Evolutionary conservation across 1,139 yeast species (phyloP), one percentile per base, ranked within the genome.

Genomic region (Pichia sp.): DNA sequence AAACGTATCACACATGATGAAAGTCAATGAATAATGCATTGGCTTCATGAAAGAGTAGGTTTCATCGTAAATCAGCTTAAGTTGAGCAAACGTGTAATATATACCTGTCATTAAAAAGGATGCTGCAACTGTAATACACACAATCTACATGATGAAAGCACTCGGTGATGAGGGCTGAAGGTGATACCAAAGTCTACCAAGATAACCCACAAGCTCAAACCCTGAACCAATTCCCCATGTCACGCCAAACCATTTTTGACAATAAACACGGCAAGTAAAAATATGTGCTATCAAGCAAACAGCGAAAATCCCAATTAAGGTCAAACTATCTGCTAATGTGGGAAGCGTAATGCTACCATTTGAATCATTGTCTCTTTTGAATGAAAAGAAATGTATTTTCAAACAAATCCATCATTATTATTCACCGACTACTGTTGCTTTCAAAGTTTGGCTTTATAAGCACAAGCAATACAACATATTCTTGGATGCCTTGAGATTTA

Each of bases 51-150:
- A 59, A 1, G 90, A 77, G 55, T 66, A 79, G 37, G 69, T 61
- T 37, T 74, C 65, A 8, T 94, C 90, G 58, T 78, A 83, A 6
- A 84, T 66, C 44, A 81, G 76, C 40, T 80, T 75, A 48, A 81
- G 54, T 59, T 83, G 85, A 5, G 85, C 90, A 54, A 85, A 69
- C 43, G 81, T 65, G 55, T 75, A 81, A 63, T 86, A 87, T 6
- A 86, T 68, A 3, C 94, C 95, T 5, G 82, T 95, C 85, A 85
- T 83, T 44, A 85, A 71, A 60, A 87, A 84, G 33, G 35, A 11
- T 5, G 49, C 45, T 4, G 45, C 43, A 11, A 39, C n/a, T 2
- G 42, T 41, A 8, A 44, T 28, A 37, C 45, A 38, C 5, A 32
- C 23, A 5, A 33, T 40, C 39, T 41, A 37, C 39, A 46, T 41